Base-by-base conservation (phyloP, 1,139 yeast species). In the Kazachstania sp. region DNA sequence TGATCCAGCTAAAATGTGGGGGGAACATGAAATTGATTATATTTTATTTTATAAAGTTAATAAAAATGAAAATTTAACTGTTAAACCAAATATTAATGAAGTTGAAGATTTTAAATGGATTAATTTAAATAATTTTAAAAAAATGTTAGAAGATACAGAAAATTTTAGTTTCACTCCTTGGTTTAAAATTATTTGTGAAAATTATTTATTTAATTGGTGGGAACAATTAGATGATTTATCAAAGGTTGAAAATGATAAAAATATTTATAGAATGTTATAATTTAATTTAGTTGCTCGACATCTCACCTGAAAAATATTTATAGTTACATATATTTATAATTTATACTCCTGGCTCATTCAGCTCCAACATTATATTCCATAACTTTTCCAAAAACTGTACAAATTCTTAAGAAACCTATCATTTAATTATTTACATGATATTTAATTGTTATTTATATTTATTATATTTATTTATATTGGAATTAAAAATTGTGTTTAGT, bases 21-120 rank as follows among this genome's bases (percentile, higher is more conserved):
- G 97, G 44, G 98, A 92, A 66, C 98, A 92, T 64, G 98, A 92
- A 68, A 85, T 92, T 55, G 99, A 92, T 68, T 92, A 92, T 68
- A 94, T 92, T 57, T 74, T 94, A 61, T 81, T 92, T 53, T 81
- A 85, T 59, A 78, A 75, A 61, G 71, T 88, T 30, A 72, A 76
- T 53, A 81, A 88, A 41, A 67, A 67, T 39, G 68, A 78, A 37
- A 64, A 69, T 36, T 57, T 75, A 44, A 61, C 63, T 7, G 63
- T 67, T 20, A 57, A 66, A 13, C 78, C 83, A 37, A 83, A 81
- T 60, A 74, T 75, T 43, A 90, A 88, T 64, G 99, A 92, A 66
- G 96, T 92, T 46, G 81, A 81, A 64, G 96, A 86, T 64, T 71
- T 71, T 60, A 77, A 74, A 61, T 92, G 86, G 68, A 97, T 92